Evolutionary conservation across 179 eudicot species (phyloP), one percentile per base, ranked within the genome.

Genomic region (Drosera spatulata): DNA sequence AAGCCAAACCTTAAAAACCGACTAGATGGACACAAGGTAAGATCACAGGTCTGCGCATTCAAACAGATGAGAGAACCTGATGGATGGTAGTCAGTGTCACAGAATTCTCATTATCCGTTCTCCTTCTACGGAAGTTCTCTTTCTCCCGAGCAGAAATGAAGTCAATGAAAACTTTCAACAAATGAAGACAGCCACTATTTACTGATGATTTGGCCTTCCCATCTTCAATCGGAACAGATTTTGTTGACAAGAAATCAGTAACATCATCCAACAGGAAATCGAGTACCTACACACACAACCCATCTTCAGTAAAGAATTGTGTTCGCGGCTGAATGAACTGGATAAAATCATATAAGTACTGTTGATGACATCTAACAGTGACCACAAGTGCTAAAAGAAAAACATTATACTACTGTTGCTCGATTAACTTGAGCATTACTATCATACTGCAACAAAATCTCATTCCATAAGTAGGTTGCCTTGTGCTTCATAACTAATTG

Each of bases 61-160:
- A 45, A 10, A 10, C 10, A 45, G 10, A 10, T 6, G 8, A 45
- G 8, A 72, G 33, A 67, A 91, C 96, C 96, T 91, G 98, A 78
- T 85, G 98, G 68, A 88, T 88, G 42, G 98, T 91, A 33, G 96
- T 88, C 57, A 91, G 75, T 64, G 91, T 88, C 58, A 88, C 91
- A 64, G 91, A 82, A 74, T 91, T 79, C 65, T 79, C 67, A 74
- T 91, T 91, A 41, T 91, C 86, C 69, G 67, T 83, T 69, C 81
- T 80, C 78, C 95, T 84, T 52, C 72, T 72, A 45, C 72, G 89
- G 61, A 91, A 91, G 63, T 85, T 91, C 55, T 85, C 98, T 61
- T 73, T 82, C 75, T 91, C 98, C 64, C 95, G 74, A 63, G 69
- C 98, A 67, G 89, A 77, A 64, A 88, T 71, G 62, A 75, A 81